Base-by-base conservation (phyloP, 1,284 basidiomycete genomes). In the Volvariella volvacea region DNA sequence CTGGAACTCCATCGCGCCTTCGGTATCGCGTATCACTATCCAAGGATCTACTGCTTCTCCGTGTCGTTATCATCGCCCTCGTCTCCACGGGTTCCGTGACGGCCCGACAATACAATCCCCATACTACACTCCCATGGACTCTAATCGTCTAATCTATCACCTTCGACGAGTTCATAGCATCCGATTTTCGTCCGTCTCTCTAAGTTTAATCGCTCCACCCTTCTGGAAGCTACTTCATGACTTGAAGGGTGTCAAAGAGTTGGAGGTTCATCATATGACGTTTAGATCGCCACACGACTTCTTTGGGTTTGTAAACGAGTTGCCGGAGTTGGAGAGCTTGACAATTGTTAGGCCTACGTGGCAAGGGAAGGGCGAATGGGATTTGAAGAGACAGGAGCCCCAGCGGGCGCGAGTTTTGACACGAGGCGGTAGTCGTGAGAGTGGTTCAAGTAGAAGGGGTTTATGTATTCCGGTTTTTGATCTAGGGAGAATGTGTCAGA, bases 291-390 rank as follows among this genome's bases (percentile, higher is more conserved):
- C 56, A 3, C 41, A 48, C n/a, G 42, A 48, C 4, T 56, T 63
- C 44, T 57, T 63, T 41, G 47, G 45, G 19, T 59, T 58, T 43
- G 45, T 61, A 21, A 55, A 55, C 3, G 54, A 55, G 14, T 49
- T 59, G 10, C 56, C 56, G 0, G 39, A 45, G 9, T 50, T 61
- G 1, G 48, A 55, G 38, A 50, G 44, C 4, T 46, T 62, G 4
- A 53, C 58, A 6, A 53, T 60, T 21, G 55, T 54, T n/a, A 47
- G 52, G 25, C 41, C 50, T 42, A 50, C 37, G 28, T 52, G 52
- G 40, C 34, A 48, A 33, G 44, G 14, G 14, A 36, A 28, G 25
- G 25, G 25, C 12, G 25, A 28, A 12, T 28, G 25, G 48, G 25
- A 51, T 48, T 31, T 52, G 33, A 30, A 50, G 52, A 36, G 33